Conservation (phyloP, 495 filamentous ascomycete genomes). For the Parathielavia hyrcaniae region DNA sequence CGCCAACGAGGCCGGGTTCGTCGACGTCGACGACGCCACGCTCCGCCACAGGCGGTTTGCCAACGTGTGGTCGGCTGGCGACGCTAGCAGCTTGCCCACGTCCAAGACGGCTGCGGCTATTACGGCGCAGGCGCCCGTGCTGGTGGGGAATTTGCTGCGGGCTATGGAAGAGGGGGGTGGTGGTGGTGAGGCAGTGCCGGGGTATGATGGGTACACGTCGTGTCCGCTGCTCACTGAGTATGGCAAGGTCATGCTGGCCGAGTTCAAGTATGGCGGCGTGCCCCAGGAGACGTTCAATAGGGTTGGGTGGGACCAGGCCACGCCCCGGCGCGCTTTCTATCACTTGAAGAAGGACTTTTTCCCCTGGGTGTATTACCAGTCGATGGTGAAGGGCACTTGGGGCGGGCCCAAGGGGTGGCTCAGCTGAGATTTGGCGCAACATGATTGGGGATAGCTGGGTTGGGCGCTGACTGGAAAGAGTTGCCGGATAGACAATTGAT, state of each 20-base stretch:
- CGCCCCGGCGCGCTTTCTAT: conserved; percentile 52
- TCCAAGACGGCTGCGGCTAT: conserved; percentile 65
- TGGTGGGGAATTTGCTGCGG: conserved; percentile 52
- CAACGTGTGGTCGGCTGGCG: conserved; percentile 65
- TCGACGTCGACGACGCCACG: conserved; percentile 57
- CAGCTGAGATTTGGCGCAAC: too few relatives aligned
- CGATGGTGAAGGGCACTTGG: conserved; percentile 59
- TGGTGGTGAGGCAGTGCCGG: conserved; percentile 47
- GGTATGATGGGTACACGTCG: conserved; percentile 63
- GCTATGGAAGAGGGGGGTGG: conserved; percentile 47
- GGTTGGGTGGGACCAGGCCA: conserved; percentile 53
- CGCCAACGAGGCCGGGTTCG: conserved; percentile 56
- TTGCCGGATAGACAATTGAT: too few relatives aligned
- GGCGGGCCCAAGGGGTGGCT: conserved; percentile 52
- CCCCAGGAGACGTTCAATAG: conserved; percentile 62
- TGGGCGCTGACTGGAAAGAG: too few relatives aligned
- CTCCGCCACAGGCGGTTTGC: conserved; percentile 55
- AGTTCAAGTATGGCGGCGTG: conserved; percentile 67
- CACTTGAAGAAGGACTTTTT: conserved; percentile 69
- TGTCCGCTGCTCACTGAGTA: conserved; percentile 63
- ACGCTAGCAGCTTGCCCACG: conserved; percentile 60
- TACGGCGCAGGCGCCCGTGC: conserved; percentile 55
- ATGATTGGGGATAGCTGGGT: too few relatives aligned
- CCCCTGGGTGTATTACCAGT: conserved; percentile 57
- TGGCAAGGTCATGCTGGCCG: conserved; percentile 60